A percentile compares a stretch with the other conserved stretches of the same genome.
Conservation (phyloP, 1,284 basidiomycete species). For the Laetiporus sulphureus region DNA sequence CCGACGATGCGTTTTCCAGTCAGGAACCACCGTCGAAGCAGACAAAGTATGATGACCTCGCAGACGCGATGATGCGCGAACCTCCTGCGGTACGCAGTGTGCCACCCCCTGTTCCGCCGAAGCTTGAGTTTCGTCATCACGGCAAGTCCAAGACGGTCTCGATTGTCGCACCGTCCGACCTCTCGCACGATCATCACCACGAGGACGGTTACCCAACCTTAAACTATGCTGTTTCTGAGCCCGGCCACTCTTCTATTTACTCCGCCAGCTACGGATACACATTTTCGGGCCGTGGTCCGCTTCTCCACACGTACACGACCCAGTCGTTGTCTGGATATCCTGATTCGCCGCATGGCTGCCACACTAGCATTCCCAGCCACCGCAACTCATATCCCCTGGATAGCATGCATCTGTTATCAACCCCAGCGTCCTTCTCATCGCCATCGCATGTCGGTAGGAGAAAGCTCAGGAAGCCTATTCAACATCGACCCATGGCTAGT, state of each 20-base stretch:
- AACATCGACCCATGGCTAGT: neutral
- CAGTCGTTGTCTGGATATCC: constrained; percentile 1
- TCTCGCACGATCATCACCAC: constrained; percentile 10
- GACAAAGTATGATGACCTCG: constrained; percentile 6
- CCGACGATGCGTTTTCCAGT: too few species aligned
- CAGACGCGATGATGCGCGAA: constrained; percentile 5
- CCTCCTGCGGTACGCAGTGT: constrained; percentile 4
- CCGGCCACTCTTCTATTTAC: constrained; percentile 13
- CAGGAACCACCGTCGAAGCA: too few species aligned
- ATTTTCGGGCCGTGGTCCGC: constrained; percentile 13
- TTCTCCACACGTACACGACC: neutral
- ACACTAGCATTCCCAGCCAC: constrained; percentile 5
- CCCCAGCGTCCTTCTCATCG: neutral
- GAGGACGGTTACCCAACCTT: neutral
- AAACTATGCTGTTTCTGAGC: constrained; percentile 15
- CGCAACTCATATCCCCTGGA: constrained; percentile 3
- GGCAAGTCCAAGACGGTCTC: constrained; percentile 10
- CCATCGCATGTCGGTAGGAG: constrained; percentile 1
- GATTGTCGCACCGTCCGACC: constrained; percentile 15
- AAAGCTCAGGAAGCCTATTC: constrained; percentile 7
- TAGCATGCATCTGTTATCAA: neutral
- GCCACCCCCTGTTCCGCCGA: constrained; percentile 15
- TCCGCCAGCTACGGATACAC: constrained; percentile 7
- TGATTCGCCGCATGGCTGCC: neutral
- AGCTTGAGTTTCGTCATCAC: constrained; percentile 8